Evolutionary conservation across 192 early-diverging fungal species (phyloP), one percentile per base, ranked within the genome.

Genomic region (Geranomyces michiganensis): DNA sequence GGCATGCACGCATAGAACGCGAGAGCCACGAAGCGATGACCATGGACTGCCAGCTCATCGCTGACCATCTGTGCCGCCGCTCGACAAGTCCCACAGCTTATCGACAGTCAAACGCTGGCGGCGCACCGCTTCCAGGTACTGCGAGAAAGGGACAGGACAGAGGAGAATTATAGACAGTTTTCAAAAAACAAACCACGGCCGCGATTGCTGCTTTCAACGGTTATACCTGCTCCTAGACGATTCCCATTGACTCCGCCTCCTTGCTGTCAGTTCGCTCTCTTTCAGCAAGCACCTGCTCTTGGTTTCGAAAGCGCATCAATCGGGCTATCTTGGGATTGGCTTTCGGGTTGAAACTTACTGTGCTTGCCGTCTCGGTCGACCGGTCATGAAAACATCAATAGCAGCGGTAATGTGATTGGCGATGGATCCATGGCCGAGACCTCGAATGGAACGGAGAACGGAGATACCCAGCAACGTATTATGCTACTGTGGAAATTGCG

Each of bases 1-100:
- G 65, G 65, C 48, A 67, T 48, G 65, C 48, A 49, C 6, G 65
- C 21, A 30, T 67, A 67, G 62, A 65, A 65, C 13, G 65, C 33
- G 3, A 67, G 48, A 12, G 65, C 65, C 51, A 67, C 30, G 29
- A 51, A 67, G 5, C 30, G 22, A 6, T 65, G 62, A 3, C 49
- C 51, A 7, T 67, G 24, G 30, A 32, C 33, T 24, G 32, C 30
- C 24, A 67, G 26, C 30, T 49, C 30, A 7, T 32, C 10, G 65
- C 2, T 33, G 4, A 33, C 36, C 36, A n/a, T 9, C 30, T 31
- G 49, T 26, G 10, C 65, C 65, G 22, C 19, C 21, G 29, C n/a
- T 3, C 6, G 48, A 26, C 5, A 55, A 26, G 13, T 49, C 51
- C 65, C 65, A 67, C 14, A 67, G 65, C 10, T n/a, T 30, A 2